Base-by-base conservation (phyloP, 75 land plant genomes). In the Chamaecyparis obtusa region DNA sequence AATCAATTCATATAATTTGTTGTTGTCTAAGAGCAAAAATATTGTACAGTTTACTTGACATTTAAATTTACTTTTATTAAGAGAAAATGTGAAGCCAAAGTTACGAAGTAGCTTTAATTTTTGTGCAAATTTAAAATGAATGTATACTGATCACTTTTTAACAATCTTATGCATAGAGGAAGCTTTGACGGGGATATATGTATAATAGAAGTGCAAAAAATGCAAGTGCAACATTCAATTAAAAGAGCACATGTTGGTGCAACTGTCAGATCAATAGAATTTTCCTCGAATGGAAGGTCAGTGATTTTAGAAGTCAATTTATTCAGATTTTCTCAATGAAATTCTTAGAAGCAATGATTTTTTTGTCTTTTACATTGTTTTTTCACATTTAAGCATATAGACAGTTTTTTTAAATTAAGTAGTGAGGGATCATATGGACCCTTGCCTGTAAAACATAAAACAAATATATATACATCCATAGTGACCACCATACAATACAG, bases 171-270 rank as follows among this genome's bases (percentile, higher is more conserved):
- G 51, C 77, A 72, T 88, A 96, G 99, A 49, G 99, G 97, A 57
- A 95, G 95, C 88, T 89, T 89, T 64, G 94, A 93, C 89, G 99
- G 99, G 8, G 98, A 94, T 87, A 43, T 98, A 33, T 90, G 92
- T 87, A 91, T 95, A n/a, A 90, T 93, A 41, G 91, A 93, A 39
- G 96, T 96, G 74, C 93, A 93, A 88, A 93, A 91, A 75, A 98
- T 98, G 99, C 92, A 91, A 64, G 88, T 92, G 46, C 60, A 84
- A 60, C 99, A 95, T 71, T 88, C 86, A 86, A 91, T 94, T 41
- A 93, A 88, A 87, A 92, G 92, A 87, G 95, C 96, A 84, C 95
- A 95, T 71, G 89, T 89, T 49, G 94, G 94, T 41, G 87, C 94
- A n/a, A 19, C 27, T 64, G 90, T 96, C 86, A 86, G 90, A 85